These are phyloP conservation scores for Ajuga chamaepitys DNA, from an alignment of 257 asterid genomes.

Conservation along the genomic window DNA sequence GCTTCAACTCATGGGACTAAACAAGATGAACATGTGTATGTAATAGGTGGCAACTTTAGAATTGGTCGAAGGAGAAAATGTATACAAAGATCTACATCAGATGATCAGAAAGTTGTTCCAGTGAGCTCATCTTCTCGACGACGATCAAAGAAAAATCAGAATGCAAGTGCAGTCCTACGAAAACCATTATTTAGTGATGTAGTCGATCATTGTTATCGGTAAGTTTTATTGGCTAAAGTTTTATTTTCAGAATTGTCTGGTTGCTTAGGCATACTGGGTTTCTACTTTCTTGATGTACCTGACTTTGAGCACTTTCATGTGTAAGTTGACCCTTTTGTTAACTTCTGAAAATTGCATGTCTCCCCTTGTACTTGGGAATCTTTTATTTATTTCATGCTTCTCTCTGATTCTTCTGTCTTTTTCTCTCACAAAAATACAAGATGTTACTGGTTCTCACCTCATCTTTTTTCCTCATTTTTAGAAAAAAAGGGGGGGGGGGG, in stretches of 20 bases:
- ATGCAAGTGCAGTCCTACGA: slow-evolving; percentile 5
- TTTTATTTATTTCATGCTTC: too few species aligned
- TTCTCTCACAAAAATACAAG: background rate
- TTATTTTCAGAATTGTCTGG: background rate
- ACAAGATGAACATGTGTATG: background rate
- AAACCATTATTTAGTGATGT: background rate
- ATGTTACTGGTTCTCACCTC: too few species aligned
- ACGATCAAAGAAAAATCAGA: background rate
- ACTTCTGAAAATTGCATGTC: too few species aligned
- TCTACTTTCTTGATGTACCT: background rate
- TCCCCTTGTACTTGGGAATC: too few species aligned
- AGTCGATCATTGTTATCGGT: slow-evolving; percentile 15
- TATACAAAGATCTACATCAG: background rate
- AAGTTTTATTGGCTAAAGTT: background rate
- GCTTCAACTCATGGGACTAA: background rate
- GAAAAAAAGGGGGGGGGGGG: too few species aligned
- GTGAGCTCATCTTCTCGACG: background rate
- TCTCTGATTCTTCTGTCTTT: background rate
- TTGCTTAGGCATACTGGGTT: background rate
- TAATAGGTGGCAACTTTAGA: background rate
- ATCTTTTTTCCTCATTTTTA: too few species aligned
- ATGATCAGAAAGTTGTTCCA: background rate
- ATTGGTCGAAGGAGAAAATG: background rate
- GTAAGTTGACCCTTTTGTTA: too few species aligned
- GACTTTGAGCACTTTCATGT: too few species aligned